Evolutionary conservation across 805 yeast genomes (phyloP), one percentile per base, ranked within the genome.

Genomic region (Schwanniomyces vanrijiae): DNA sequence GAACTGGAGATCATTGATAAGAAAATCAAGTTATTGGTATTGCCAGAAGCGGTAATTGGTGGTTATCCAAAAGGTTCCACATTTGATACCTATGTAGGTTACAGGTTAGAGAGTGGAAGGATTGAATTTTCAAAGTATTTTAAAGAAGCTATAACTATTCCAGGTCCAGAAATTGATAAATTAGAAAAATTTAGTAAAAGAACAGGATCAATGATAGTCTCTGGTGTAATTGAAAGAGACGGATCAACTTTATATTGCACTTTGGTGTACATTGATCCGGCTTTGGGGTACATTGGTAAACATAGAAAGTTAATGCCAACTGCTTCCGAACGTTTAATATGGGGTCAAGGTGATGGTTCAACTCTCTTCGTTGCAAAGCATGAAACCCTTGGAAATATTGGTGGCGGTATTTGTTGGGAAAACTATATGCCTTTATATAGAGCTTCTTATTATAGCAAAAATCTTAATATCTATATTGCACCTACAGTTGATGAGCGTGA

Each of bases 341-440:
- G 78, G 78, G 77, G 76, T 1, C 67, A 66, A 42, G 79, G 79
- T 31, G 78, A 74, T 46, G 80, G 80, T 3, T 70, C 76, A 4
- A 72, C 77, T 2, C 51, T 75, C 40, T 65, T 69, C 3, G 69
- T 68, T 9, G 65, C 69, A 25, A 66, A 73, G 16, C 54, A 66
- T 18, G 48, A 57, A 2, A 34, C 44, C 9, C 42, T 51, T 40
- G 55, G 57, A 7, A 68, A 58, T 4, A 75, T 73, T n/a, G 78
- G 78, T 14, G 78, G 76, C 19, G 77, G 69, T 26, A 73, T 74
- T 41, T 75, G 79, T 56, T 74, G 80, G 78, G 79, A 75, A 47
- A 74, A 73, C 54, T 66, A 64, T 54, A 63, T 71, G 55, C 78
- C 78, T 3, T 51, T 72, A 45, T 56, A 65, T 45, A 64, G 78